phyloP scores from a whole-genome alignment of 2,329 filamentous ascomycete genomes.

The Shiraia bambusicola region DNA sequence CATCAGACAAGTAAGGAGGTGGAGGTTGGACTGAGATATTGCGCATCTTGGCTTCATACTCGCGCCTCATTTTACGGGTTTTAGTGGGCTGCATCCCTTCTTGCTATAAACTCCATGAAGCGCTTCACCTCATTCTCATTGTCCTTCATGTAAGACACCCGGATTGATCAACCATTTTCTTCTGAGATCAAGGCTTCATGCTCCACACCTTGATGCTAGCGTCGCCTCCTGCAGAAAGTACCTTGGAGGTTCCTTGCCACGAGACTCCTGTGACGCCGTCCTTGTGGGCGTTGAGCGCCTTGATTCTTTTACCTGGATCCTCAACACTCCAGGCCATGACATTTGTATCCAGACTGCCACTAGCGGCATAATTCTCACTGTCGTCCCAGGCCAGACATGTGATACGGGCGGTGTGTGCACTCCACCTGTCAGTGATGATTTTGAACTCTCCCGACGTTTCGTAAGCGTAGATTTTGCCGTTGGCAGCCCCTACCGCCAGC shows the following conservation, averaged over 20 bases:
- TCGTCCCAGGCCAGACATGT: slow-evolving; percentile 75
- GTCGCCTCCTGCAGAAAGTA: slow-evolving; percentile 82
- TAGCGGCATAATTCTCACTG: slow-evolving; percentile 73
- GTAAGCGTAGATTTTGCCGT: slow-evolving; percentile 87
- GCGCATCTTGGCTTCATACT: too few species aligned
- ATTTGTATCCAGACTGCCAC: slow-evolving; percentile 86
- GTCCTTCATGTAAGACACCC: neutral
- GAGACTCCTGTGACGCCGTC: slow-evolving; percentile 87
- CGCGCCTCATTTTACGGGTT: too few species aligned
- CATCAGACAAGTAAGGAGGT: too few species aligned
- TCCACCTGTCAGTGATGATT: slow-evolving; percentile 78
- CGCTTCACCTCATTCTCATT: neutral
- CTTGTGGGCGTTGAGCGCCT: slow-evolving; percentile 87
- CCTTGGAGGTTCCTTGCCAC: slow-evolving; percentile 67
- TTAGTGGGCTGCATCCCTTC: too few species aligned
- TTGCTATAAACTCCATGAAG: too few species aligned
- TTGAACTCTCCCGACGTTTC: slow-evolving; percentile 62
- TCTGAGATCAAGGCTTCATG: slow-evolving; percentile 23
- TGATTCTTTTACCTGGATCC: slow-evolving; percentile 81
- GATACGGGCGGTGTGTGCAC: slow-evolving; percentile 68
- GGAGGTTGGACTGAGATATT: too few species aligned
- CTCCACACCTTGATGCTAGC: slow-evolving; percentile 89
- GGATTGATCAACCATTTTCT: neutral
- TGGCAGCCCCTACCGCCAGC: slow-evolving; percentile 78
- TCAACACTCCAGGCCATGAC: slow-evolving; percentile 87